A percentile compares a stretch with the other conserved stretches of the same genome.
Conservation (phyloP, 2,329 filamentous ascomycete genomes). For the Colletotrichum tabaci region DNA sequence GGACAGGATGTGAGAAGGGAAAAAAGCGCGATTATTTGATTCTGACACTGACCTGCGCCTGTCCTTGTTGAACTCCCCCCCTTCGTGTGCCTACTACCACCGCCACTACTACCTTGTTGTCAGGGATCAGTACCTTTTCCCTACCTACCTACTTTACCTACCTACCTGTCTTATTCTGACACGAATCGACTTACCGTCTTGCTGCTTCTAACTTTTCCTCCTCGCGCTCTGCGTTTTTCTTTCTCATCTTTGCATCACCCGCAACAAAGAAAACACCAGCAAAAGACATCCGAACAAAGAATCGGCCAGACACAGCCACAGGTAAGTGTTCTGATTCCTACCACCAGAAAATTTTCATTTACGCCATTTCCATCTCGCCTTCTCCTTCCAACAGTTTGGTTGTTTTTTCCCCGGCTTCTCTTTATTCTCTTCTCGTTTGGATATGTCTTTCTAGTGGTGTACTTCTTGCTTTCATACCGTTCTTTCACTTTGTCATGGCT, state of each 20-base stretch:
- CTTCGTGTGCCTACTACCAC: background rate
- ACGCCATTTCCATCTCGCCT: background rate
- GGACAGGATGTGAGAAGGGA: background rate
- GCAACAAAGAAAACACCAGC: conserved; percentile 13
- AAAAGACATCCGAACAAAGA: background rate
- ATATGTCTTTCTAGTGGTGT: background rate
- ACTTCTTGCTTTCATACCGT: background rate
- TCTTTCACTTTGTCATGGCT: background rate
- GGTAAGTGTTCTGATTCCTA: background rate
- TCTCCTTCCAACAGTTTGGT: too few species aligned
- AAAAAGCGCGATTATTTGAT: conserved; percentile 31
- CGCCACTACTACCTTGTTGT: conserved; percentile 13
- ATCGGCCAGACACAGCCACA: conserved; percentile 5
- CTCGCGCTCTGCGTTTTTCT: background rate
- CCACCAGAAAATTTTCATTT: background rate
- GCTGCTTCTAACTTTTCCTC: conserved; percentile 10
- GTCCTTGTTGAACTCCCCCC: conserved; percentile 13
- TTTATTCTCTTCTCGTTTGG: background rate
- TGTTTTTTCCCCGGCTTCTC: too few species aligned
- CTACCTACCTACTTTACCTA: too few species aligned
- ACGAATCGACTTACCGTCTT: conserved; percentile 23
- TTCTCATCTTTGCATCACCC: conserved; percentile 19
- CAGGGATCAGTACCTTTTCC: conserved; percentile 19
- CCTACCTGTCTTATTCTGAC: background rate
- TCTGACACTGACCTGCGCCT: conserved; percentile 10